Evolutionary conservation across 257 asterid genomes (phyloP), one percentile per base, ranked within the genome.

Genomic region (Parsonsia alboflavescens): DNA sequence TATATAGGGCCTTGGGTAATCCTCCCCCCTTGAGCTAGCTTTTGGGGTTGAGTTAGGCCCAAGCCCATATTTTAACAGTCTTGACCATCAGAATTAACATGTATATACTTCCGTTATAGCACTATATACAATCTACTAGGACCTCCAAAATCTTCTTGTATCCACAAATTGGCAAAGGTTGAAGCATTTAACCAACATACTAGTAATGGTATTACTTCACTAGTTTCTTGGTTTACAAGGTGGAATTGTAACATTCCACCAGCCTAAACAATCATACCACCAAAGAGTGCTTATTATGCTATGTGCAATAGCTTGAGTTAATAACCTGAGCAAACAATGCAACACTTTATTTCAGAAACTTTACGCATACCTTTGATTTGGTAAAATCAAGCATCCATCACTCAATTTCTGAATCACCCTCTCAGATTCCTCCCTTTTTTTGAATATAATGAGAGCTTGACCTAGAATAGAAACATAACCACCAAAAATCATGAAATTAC

Each of bases 381-480:
- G 83, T 73, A 94, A 71, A 82, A 91, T 73, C 83, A 94, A 80
- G 88, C 97, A 94, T 68, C 81, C 84, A 44, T 80, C 90, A 21
- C 74, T 81, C 78, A 94, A 83, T 82, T 78, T 75, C 64, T 59
- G 68, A 73, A 85, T 44, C 46, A 89, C 87, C 78, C 76, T 81
- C 64, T 84, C 81, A 21, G 88, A 93, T 53, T 80, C 93, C 71
- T 85, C 95, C 74, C 83, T 88, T 72, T 96, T 57, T 79, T 71
- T 84, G 74, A 94, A 79, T 44, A 87, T 83, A 71, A 79, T 88
- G 45, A 94, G 76, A 70, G 98, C 98, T 86, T 84, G 91, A 79
- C 98, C 98, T 94, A 82, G 70, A 78, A 79, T 75, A 78, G 49
- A 62, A 53, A 74, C 22, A 49, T 53, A 70, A 28, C 8, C 24